phyloP scores from a whole-genome alignment of 306 rosid species.

The Corylus avellana region DNA sequence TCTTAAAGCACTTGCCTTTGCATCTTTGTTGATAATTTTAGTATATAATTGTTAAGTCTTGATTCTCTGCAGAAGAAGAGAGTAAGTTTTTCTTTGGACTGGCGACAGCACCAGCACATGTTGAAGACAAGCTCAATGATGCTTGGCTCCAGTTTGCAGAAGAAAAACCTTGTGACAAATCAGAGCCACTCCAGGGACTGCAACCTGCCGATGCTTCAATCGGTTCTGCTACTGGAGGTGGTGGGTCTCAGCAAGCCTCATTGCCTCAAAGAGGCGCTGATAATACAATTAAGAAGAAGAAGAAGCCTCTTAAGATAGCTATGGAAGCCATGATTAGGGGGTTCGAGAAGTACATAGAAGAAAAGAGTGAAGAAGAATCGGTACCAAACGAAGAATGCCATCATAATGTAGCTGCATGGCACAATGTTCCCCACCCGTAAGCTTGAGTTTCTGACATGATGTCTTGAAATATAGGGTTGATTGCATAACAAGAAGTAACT shows the following conservation, averaged over 20 bases:
- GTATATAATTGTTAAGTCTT: not conserved
- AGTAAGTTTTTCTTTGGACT: slow-evolving; percentile 81
- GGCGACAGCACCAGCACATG: slow-evolving; percentile 98
- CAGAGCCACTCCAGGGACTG: slow-evolving; percentile 32
- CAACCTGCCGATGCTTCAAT: slow-evolving; percentile 57
- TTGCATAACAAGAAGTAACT: slow-evolving; percentile 1
- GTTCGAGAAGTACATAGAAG: slow-evolving; percentile 55
- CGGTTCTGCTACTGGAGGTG: slow-evolving; percentile 77
- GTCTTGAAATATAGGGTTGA: slow-evolving; percentile 12
- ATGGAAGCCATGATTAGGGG: slow-evolving; percentile 97
- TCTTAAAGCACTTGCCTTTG: not conserved
- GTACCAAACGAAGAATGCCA: slow-evolving; percentile 37
- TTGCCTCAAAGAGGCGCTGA: slow-evolving; percentile 8
- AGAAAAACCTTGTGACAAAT: slow-evolving; percentile 40
- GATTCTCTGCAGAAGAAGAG: slow-evolving; percentile 53
- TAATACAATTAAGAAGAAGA: slow-evolving; percentile 15
- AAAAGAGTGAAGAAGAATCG: slow-evolving; percentile 43
- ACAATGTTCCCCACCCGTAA: slow-evolving; percentile 89
- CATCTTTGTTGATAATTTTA: not conserved
- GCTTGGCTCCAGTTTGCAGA: slow-evolving; percentile 95
- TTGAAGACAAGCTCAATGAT: slow-evolving; percentile 84
- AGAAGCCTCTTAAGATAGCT: slow-evolving; percentile 73
- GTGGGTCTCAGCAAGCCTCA: slow-evolving; percentile 67
- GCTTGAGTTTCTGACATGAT: slow-evolving; percentile 19
- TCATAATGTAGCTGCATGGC: slow-evolving; percentile 92